phyloP scores from a whole-genome alignment of 2,329 filamentous ascomycete genomes.

The Colletotrichum orbiculare region DNA sequence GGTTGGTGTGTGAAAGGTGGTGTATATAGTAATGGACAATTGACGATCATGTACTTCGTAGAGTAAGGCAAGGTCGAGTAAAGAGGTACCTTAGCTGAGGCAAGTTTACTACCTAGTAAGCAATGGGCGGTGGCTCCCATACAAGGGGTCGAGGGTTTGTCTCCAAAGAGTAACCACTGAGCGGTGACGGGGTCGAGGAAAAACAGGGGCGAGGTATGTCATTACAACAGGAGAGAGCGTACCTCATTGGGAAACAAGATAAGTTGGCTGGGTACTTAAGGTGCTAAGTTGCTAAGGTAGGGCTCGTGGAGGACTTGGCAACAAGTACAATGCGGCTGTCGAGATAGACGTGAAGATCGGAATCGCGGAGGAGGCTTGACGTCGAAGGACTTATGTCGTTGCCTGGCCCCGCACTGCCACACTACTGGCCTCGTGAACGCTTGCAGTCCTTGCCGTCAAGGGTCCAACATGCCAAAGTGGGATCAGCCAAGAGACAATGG shows the following conservation, averaged over 20 bases:
- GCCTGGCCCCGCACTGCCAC: conserved; percentile 37
- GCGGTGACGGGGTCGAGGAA: conserved; percentile 12
- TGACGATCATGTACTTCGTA: neutral
- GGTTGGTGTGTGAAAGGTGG: conserved; percentile 13
- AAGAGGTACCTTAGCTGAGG: neutral
- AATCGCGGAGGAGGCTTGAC: conserved; percentile 37
- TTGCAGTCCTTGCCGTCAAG: conserved; percentile 33
- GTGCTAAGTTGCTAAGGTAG: neutral
- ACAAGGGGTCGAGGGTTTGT: conserved; percentile 20
- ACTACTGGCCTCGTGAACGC: conserved; percentile 34
- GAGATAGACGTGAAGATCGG: conserved; percentile 35
- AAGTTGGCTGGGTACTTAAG: too few species aligned
- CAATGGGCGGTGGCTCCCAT: neutral
- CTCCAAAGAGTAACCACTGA: conserved; percentile 17
- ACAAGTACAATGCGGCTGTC: conserved; percentile 29
- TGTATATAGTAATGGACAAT: conserved; percentile 9
- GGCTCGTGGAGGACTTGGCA: conserved; percentile 34
- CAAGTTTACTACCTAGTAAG: neutral
- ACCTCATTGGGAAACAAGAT: conserved; percentile 24
- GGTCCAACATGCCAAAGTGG: conserved; percentile 30
- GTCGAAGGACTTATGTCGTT: conserved; percentile 30
- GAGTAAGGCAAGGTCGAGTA: conserved; percentile 1
- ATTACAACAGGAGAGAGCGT: conserved; percentile 13
- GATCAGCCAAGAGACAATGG: conserved; percentile 34
- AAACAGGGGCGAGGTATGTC: conserved; percentile 26